Evolutionary conservation across 306 rosid genomes (phyloP).

Genomic region (Rubus idaeus): DNA sequence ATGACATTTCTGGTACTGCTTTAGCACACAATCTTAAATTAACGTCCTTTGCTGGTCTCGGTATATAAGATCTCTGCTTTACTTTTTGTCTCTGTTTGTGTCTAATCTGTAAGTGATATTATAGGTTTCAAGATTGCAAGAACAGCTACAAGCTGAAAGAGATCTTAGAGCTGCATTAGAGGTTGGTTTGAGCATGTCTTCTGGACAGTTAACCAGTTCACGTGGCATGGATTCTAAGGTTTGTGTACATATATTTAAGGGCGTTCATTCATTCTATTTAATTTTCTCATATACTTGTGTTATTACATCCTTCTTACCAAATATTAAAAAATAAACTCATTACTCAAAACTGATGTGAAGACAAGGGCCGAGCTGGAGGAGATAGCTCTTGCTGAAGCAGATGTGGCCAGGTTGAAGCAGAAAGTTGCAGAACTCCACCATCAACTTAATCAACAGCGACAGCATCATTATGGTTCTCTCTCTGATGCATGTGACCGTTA

Average conservation of each 20-base stretch:
- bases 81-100: background rate
- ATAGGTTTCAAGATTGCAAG: conserved; percentile 98
- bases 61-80: background rate
- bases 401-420: conserved; percentile 96
- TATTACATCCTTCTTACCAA: background rate
- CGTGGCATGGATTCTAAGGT: conserved; percentile 99
- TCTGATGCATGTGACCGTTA: conserved; percentile 82
- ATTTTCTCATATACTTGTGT: conserved; percentile 14
- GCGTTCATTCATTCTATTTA: conserved; percentile 1
- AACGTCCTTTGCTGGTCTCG: background rate
- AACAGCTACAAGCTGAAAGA: conserved; percentile 99
- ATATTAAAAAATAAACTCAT: background rate
- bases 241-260: conserved; percentile 17
- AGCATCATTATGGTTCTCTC: conserved; percentile 89
- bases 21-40: background rate
- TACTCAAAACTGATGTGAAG: conserved; percentile 48
- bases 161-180: conserved; percentile 99
- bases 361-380: conserved; percentile 98
- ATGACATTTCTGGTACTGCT: background rate
- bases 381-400: conserved; percentile 99
- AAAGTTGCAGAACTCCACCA: conserved; percentile 98
- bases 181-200: conserved; percentile 96
- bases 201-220: conserved; percentile 82
- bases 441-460: conserved; percentile 95
- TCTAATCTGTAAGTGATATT: conserved; percentile 33